Conservation (phyloP, 2,329 filamentous ascomycete genomes). For the Ceratocystis variospora region DNA sequence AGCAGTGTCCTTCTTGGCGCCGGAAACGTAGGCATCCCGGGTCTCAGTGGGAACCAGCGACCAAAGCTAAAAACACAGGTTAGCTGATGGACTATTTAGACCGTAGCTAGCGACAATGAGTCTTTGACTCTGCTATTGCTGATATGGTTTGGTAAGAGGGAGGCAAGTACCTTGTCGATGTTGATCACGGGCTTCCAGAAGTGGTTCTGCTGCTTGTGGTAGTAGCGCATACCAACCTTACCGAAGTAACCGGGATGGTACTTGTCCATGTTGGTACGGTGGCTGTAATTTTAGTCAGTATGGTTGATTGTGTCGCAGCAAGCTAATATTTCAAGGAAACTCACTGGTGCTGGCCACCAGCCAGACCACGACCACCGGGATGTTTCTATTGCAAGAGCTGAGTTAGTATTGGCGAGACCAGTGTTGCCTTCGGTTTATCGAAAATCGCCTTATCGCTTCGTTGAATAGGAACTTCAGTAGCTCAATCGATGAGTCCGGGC, state of each 20-base stretch:
- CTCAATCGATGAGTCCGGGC: background rate
- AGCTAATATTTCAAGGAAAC: conserved; percentile 10
- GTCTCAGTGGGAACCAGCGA: conserved; percentile 84
- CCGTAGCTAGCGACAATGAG: background rate
- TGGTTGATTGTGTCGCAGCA: background rate
- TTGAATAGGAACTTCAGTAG: background rate
- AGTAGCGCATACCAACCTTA: conserved; percentile 90
- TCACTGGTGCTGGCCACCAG: conserved; percentile 92
- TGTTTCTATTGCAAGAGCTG: conserved; percentile 44
- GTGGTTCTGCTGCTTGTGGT: conserved; percentile 91
- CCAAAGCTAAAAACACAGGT: conserved; percentile 55
- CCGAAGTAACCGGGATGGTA: conserved; percentile 99
- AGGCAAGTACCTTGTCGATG: conserved; percentile 70
- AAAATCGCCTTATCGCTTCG: conserved; percentile 4
- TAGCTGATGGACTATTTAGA: conserved; percentile 22
- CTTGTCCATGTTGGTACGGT: conserved; percentile 32
- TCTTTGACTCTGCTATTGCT: background rate
- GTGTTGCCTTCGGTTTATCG: background rate
- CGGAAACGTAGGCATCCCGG: conserved; percentile 78
- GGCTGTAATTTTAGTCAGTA: conserved; percentile 16
- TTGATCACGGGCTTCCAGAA: conserved; percentile 99
- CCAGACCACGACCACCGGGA: conserved; percentile 69
- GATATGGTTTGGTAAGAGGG: background rate
- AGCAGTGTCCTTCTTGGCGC: conserved; percentile 73
- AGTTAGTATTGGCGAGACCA: conserved; percentile 14